Evolutionary conservation across 352 stramenopile genomes (phyloP).

Genomic region (Phytophthora capsici): DNA sequence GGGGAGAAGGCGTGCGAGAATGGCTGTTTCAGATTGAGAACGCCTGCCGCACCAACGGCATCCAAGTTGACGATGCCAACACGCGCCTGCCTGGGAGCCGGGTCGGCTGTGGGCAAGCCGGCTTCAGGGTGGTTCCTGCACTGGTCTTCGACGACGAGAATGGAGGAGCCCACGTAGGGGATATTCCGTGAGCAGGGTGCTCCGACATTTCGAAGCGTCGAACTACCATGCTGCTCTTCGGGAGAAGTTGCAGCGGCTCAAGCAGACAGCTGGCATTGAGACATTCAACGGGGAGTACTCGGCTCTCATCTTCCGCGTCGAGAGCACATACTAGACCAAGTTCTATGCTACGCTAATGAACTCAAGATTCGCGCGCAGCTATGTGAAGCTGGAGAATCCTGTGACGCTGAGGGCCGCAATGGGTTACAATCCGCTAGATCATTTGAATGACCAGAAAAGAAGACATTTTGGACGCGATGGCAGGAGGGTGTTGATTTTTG

Average conservation of each 20-base stretch:
- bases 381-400: not conserved
- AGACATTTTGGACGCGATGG: too few species aligned
- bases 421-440: too few species aligned
- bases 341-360: not conserved
- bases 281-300: constrained; percentile 2
- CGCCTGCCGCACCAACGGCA: constrained; percentile 7
- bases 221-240: not conserved
- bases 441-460: too few species aligned
- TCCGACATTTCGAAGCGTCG: not conserved
- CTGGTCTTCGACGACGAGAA: not conserved
- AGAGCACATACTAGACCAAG: not conserved
- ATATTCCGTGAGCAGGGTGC: not conserved
- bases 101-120: not conserved
- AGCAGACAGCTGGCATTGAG: not conserved
- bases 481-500: too few species aligned
- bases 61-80: not conserved
- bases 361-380: not conserved
- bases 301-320: not conserved
- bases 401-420: not conserved
- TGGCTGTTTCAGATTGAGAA: too few species aligned
- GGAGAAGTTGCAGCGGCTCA: not conserved
- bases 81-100: not conserved
- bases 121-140: not conserved
- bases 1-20: constrained; percentile 20
- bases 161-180: not conserved